Base-by-base conservation (phyloP, 2,329 filamentous ascomycete genomes). In the Exophiala sideris region DNA sequence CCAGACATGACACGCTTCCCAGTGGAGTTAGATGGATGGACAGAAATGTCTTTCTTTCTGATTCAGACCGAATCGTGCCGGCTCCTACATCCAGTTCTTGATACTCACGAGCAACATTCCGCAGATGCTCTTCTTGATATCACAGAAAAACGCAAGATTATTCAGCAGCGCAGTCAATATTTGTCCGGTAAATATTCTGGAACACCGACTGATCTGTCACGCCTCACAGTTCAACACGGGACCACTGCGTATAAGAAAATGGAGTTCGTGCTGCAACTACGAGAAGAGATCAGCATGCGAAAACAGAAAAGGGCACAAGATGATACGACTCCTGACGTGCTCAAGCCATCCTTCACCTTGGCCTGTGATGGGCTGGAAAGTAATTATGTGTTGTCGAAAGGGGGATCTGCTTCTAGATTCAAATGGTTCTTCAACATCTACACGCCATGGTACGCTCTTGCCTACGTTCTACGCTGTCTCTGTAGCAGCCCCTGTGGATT, bases 1-100 rank as follows among this genome's bases (percentile, higher is more conserved):
- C 80, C 79, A 33, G 52, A 39, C 11, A 58, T 58, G 58, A 14
- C 49, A 3, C 35, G 20, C 7, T 11, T 41, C n/a, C 45, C 56
- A 6, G 16, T 29, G 8, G 45, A 50, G 16, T 55, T 51, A n/a
- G 35, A 12, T n/a, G 41, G 40, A 8, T 20, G 42, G 34, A 60
- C 55, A 11, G 52, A 55, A 12, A 56, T 58, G 50, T 47, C 49
- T n/a, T 57, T 50, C 32, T 33, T 29, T 33, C 40, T 42, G 40
- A 42, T 42, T 29, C 40, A 42, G 7, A 42, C 40, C 20, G 40
- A 42, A 21, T 42, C 40, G 5, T 42, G 40, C 40, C 40, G 40
- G 40, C 40, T 42, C 5, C 40, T 42, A 24, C 40, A 42, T 42
- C 40, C 40, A 10, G 40, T 42, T 24, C 40, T 42, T 12, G 40